phyloP scores from a whole-genome alignment of 2,329 filamentous ascomycete genomes.

The Metarhizium rileyi region DNA sequence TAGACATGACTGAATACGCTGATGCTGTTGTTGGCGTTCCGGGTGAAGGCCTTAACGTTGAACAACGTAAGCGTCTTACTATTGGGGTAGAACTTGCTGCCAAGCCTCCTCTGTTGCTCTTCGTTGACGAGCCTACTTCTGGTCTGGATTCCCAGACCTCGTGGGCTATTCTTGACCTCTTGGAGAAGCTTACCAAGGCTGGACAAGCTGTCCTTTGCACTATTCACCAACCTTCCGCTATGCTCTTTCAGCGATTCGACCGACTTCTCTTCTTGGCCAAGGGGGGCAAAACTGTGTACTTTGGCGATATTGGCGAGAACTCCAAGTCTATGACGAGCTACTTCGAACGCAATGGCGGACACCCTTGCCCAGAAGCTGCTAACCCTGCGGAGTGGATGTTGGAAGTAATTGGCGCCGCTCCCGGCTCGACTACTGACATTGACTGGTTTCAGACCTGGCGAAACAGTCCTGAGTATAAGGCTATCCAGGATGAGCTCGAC shows the following conservation, averaged over 20 bases:
- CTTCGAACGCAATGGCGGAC: slow-evolving; percentile 64
- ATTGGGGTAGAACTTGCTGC: slow-evolving; percentile 95
- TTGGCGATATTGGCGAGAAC: slow-evolving; percentile 66
- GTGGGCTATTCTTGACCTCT: slow-evolving; percentile 80
- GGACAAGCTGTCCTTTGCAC: slow-evolving; percentile 94
- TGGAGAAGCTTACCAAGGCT: slow-evolving; percentile 81
- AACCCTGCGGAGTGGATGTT: slow-evolving; percentile 83
- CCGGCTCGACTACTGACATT: slow-evolving; percentile 51
- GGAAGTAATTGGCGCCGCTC: slow-evolving; percentile 51
- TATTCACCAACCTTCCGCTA: slow-evolving; percentile 93
- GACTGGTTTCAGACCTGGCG: slow-evolving; percentile 58
- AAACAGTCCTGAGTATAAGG: slow-evolving; percentile 43
- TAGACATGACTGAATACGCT: slow-evolving; percentile 85
- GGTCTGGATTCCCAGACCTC: slow-evolving; percentile 90
- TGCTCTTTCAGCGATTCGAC: slow-evolving; percentile 88
- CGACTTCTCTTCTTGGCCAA: slow-evolving; percentile 67
- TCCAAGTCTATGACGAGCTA: slow-evolving; percentile 60
- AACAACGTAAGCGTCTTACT: slow-evolving; percentile 68
- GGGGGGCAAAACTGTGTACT: slow-evolving; percentile 72
- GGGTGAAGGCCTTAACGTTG: slow-evolving; percentile 71
- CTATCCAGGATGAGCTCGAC: slow-evolving; percentile 47
- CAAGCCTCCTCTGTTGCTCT: slow-evolving; percentile 80
- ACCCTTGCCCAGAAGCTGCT: slow-evolving; percentile 52
- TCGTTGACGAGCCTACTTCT: slow-evolving; percentile 91
- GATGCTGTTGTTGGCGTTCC: slow-evolving; percentile 86